Evolutionary conservation across 2,329 filamentous ascomycete species (phyloP).

Genomic region (Phoma herbarum): DNA sequence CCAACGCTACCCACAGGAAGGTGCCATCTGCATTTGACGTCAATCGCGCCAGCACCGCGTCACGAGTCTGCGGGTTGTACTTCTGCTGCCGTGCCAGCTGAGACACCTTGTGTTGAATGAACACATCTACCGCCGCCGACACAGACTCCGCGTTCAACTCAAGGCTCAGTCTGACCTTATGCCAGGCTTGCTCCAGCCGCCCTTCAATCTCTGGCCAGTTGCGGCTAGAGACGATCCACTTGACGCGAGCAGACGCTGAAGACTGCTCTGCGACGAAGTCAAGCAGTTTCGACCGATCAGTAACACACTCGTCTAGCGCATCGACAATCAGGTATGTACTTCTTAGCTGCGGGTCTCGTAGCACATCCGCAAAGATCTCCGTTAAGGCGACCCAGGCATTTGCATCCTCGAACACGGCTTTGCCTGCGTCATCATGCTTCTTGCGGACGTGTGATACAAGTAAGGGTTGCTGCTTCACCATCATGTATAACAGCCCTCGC

Average conservation of each 20-base stretch:
- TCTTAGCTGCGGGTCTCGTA: constrained; percentile 45
- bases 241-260: constrained; percentile 4
- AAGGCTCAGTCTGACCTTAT: constrained; percentile 33
- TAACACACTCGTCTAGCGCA: constrained; percentile 27
- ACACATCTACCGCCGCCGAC: constrained; percentile 47
- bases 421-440: constrained; percentile 12
- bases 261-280: constrained; percentile 5
- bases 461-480: constrained; percentile 42
- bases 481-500: constrained; percentile 55
- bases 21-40: constrained; percentile 48
- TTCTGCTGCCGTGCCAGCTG: constrained; percentile 29
- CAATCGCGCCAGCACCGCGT: background rate
- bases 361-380: constrained; percentile 53
- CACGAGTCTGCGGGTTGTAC: constrained; percentile 19
- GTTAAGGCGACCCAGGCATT: constrained; percentile 24
- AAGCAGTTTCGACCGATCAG: constrained; percentile 13
- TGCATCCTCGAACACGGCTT: constrained; percentile 18
- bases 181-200: constrained; percentile 33
- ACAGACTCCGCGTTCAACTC: constrained; percentile 43
- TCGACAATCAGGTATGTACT: constrained; percentile 25
- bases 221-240: constrained; percentile 20
- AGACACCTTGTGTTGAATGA: constrained; percentile 49
- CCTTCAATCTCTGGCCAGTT: constrained; percentile 12
- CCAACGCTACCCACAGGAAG: constrained; percentile 37
- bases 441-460: no score